phyloP scores from a whole-genome alignment of 257 asterid species.

The Fraxinus anomala region DNA sequence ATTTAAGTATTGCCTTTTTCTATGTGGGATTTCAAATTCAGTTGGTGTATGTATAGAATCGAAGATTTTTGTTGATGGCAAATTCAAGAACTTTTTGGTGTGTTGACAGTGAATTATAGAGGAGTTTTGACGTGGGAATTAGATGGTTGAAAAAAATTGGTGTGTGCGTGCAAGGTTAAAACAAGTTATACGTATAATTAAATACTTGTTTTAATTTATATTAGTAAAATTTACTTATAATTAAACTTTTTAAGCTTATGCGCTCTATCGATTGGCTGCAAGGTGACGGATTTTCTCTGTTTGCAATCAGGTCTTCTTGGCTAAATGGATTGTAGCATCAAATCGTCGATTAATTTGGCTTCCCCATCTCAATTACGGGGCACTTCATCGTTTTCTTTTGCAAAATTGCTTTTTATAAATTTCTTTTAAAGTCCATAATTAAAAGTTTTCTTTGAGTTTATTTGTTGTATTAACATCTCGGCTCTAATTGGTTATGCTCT shows the following conservation, averaged over 20 bases:
- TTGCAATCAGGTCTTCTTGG: neutral
- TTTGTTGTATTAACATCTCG: too few species aligned
- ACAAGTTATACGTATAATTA: too few species aligned
- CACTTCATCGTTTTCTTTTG: neutral
- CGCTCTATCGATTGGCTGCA: neutral
- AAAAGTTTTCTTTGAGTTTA: too few species aligned
- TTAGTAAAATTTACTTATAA: neutral
- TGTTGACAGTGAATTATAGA: constrained; percentile 21
- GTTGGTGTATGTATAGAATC: constrained; percentile 3
- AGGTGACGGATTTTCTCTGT: neutral
- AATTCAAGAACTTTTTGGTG: neutral
- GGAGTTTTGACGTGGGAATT: constrained; percentile 3
- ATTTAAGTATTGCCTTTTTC: neutral
- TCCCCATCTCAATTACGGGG: neutral
- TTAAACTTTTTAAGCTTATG: neutral
- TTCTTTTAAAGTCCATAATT: too few species aligned
- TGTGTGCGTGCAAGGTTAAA: constrained; percentile 22
- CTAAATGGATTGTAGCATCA: too few species aligned
- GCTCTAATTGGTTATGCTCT: too few species aligned
- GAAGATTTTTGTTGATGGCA: neutral
- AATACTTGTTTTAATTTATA: neutral
- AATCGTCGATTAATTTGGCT: too few species aligned
- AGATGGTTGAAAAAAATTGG: constrained; percentile 21
- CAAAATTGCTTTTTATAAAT: too few species aligned
- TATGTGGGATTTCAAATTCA: constrained; percentile 9